phyloP scores from a whole-genome alignment of 2,329 filamentous ascomycete genomes.

The Endoconidiophora polonica region DNA sequence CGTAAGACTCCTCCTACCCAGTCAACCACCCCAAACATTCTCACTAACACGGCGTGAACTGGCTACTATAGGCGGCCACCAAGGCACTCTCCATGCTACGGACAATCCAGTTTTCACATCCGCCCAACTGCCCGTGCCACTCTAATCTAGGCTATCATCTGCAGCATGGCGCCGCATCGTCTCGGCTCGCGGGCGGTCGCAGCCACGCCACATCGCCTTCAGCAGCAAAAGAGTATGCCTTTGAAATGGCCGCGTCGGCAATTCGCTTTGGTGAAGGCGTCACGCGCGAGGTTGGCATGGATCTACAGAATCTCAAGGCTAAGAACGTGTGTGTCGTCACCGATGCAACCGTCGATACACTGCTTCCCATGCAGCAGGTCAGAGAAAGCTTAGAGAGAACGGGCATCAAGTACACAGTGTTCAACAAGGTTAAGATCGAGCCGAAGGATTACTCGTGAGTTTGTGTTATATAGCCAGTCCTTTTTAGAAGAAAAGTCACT shows the following conservation, averaged over 20 bases:
- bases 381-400: slow-evolving; percentile 63
- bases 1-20: not conserved
- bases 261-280: slow-evolving; percentile 88
- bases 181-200: slow-evolving; percentile 17
- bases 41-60: too few species aligned
- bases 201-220: slow-evolving; percentile 51
- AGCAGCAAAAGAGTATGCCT: slow-evolving; percentile 79
- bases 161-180: slow-evolving; percentile 48
- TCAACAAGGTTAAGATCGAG: slow-evolving; percentile 65
- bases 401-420: slow-evolving; percentile 67
- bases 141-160: slow-evolving; percentile 72
- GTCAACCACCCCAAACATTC: not conserved
- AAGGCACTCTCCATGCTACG: slow-evolving; percentile 59
- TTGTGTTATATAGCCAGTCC: not conserved
- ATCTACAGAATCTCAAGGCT: slow-evolving; percentile 78
- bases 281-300: slow-evolving; percentile 95
- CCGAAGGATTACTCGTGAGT: slow-evolving; percentile 83
- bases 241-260: slow-evolving; percentile 92
- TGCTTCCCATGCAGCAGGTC: slow-evolving; percentile 82
- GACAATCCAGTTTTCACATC: slow-evolving; percentile 82
- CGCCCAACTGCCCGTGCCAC: slow-evolving; percentile 81
- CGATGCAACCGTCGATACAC: slow-evolving; percentile 60
- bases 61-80: slow-evolving; percentile 32
- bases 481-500: not conserved
- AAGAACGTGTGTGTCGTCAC: slow-evolving; percentile 86